Evolutionary conservation across 352 stramenopile genomes (phyloP).

Genomic region (Phytophthora gonapodyides): DNA sequence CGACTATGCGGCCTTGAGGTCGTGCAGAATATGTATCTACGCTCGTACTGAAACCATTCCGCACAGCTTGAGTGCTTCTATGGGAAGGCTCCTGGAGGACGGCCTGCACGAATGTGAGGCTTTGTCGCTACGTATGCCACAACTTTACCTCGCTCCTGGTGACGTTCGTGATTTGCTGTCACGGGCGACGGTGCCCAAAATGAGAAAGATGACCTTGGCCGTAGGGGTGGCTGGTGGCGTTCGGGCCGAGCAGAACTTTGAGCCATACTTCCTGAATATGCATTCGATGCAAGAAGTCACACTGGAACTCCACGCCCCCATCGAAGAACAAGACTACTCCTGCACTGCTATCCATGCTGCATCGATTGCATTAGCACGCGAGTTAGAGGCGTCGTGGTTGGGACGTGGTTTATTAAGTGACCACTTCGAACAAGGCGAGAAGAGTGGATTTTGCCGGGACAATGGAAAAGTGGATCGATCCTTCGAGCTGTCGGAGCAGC

Average conservation of each 20-base stretch:
- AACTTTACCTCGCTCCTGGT: slow-evolving; percentile 19
- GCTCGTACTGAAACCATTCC: slow-evolving; percentile 10
- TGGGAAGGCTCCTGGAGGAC: slow-evolving; percentile 42
- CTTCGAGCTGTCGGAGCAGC: slow-evolving; percentile 29
- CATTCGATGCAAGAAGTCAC: slow-evolving; percentile 25
- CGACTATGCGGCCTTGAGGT: slow-evolving; percentile 32
- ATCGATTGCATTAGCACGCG: slow-evolving; percentile 15
- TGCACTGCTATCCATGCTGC: neutral
- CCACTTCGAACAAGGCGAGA: slow-evolving; percentile 4
- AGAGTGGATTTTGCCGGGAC: slow-evolving; percentile 1
- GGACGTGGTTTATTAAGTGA: slow-evolving; percentile 4
- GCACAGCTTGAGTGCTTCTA: slow-evolving; percentile 23
- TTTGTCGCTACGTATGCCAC: slow-evolving; percentile 42
- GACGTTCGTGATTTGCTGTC: slow-evolving; percentile 28
- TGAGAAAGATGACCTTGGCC: slow-evolving; percentile 30
- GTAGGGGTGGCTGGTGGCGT: slow-evolving; percentile 11
- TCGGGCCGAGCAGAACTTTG: slow-evolving; percentile 4
- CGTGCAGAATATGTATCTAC: slow-evolving; percentile 23
- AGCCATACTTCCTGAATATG: slow-evolving; percentile 26
- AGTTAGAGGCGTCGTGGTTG: slow-evolving; percentile 33
- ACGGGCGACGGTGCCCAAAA: slow-evolving; percentile 18
- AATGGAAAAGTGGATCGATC: slow-evolving; percentile 18
- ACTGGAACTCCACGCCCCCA: slow-evolving; percentile 27
- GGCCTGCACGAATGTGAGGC: slow-evolving; percentile 51
- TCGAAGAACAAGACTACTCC: slow-evolving; percentile 11